A percentile compares a stretch with the other conserved stretches of the same genome.
Evolutionary conservation across 768 basidiomycete genomes (phyloP).

Genomic region (Tricholoma flavovirens): DNA sequence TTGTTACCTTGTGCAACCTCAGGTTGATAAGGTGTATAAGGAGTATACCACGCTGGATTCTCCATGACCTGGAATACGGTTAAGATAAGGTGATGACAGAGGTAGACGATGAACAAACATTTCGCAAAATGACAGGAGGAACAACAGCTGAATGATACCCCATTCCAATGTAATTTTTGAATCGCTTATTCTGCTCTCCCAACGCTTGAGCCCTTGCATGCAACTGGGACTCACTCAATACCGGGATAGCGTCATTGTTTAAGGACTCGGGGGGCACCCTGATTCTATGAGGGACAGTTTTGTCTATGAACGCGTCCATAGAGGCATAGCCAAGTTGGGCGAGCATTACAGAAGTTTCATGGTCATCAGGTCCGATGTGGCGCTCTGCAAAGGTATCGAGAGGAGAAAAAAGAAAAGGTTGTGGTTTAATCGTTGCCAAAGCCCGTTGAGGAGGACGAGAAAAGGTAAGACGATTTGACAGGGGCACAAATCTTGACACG

Average conservation of each 20-base stretch:
- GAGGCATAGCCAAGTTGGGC: constrained; percentile 74
- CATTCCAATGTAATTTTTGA: constrained; percentile 97
- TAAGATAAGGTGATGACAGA: not conserved
- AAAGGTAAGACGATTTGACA: constrained; percentile 10
- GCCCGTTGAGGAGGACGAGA: constrained; percentile 9
- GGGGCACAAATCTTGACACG: constrained; percentile 17
- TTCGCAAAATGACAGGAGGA: constrained; percentile 92
- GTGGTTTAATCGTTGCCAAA: constrained; percentile 58
- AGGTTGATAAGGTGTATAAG: constrained; percentile 93
- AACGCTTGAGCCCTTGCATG: constrained; percentile 67
- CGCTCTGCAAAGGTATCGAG: constrained; percentile 88
- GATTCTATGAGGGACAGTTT: constrained; percentile 77
- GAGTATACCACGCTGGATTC: constrained; percentile 98
- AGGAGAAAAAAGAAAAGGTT: constrained; percentile 67
- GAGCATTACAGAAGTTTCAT: constrained; percentile 82
- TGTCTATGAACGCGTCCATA: constrained; percentile 83
- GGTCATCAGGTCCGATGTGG: constrained; percentile 87
- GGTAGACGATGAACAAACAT: constrained; percentile 43
- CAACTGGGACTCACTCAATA: constrained; percentile 85
- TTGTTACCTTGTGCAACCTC: constrained; percentile 91
- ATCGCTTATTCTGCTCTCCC: constrained; percentile 72
- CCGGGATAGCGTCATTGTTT: constrained; percentile 61
- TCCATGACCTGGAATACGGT: constrained; percentile 61
- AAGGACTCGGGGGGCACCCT: constrained; percentile 58
- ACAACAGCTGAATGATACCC: constrained; percentile 95